Evolutionary conservation across 2,329 filamentous ascomycete species (phyloP).

Genomic region (Sporothrix globosa): DNA sequence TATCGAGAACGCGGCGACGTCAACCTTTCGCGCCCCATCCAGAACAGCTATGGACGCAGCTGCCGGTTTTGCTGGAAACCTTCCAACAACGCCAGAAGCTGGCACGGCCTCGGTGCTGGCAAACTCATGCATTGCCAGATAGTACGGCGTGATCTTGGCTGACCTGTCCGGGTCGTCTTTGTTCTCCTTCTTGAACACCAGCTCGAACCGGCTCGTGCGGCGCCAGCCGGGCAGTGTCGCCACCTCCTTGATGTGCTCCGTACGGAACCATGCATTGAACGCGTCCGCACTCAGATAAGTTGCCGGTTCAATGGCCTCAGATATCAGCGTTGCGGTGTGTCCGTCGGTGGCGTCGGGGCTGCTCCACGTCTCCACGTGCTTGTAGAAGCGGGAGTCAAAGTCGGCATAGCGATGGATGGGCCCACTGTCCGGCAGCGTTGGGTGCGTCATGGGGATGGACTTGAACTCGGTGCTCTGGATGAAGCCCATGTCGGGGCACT

Average conservation of each 20-base stretch:
- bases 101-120: constrained; percentile 17
- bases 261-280: constrained; percentile 28
- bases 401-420: constrained; percentile 25
- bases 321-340: constrained; percentile 20
- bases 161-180: constrained; percentile 7
- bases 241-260: constrained; percentile 18
- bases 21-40: constrained; percentile 20
- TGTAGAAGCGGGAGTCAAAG: constrained; percentile 22
- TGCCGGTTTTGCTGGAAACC: not conserved
- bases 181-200: constrained; percentile 28
- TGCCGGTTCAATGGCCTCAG: constrained; percentile 27
- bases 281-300: not conserved
- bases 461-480: constrained; percentile 26
- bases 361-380: constrained; percentile 24
- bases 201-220: constrained; percentile 31
- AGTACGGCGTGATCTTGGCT: constrained; percentile 18
- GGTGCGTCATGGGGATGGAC: constrained; percentile 29
- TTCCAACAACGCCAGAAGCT: not conserved
- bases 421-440: constrained; percentile 20
- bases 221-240: constrained; percentile 16
- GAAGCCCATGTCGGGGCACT: constrained; percentile 27
- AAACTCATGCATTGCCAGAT: constrained; percentile 30
- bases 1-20: constrained; percentile 23
- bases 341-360: not conserved
- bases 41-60: constrained; percentile 2